Base-by-base conservation (phyloP, 2,329 filamentous ascomycete genomes). In the Beauveria scarabaeidicola region DNA sequence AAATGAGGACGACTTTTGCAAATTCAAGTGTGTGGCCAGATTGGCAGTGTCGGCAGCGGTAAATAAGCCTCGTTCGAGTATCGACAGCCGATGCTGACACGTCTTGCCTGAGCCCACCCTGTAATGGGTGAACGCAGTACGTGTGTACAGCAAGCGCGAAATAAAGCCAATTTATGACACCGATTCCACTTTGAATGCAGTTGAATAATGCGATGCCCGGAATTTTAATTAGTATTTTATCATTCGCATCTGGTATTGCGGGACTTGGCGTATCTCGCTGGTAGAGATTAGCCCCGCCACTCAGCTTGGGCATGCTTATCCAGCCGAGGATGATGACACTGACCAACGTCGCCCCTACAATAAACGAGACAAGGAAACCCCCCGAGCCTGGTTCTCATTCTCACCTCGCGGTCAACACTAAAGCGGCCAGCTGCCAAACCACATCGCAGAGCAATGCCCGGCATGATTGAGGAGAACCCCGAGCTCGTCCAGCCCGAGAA, bases 401-500 rank as follows among this genome's bases (percentile, higher is more conserved):
- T n/a, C 46, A 48, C 46, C 21, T 8, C 13, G 46, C 3, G 46
- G 23, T 7, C 46, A 17, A 29, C 17, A 7, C 21, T 6, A 23
- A 23, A 25, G 17, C 25, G 23, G 40, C 15, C 29, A 47, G 11
- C 15, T 17, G 7, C 27, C 47, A 10, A 32, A 11, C 47, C 27
- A 36, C 11, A 36, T 36, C 13, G 6, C 15, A 15, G 27, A 51
- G 38, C 32, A 27, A 60, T 62, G 47, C 59, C 55, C 55, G 56
- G 50, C 55, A 59, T 59, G 52, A 68, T 70, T 65, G 63, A 67
- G 8, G 52, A 62, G 3, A 73, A 72, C 36, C 70, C 69, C 3
- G 70, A 74, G 55, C 61, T 68, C 43, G 63, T 75, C 55, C 73
- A 75, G 66, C 64, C 68, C 17, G 70, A 70, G 51, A 68, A 69